Conservation (phyloP, 305 asterid genomes). For the Solanum hybrid region DNA sequence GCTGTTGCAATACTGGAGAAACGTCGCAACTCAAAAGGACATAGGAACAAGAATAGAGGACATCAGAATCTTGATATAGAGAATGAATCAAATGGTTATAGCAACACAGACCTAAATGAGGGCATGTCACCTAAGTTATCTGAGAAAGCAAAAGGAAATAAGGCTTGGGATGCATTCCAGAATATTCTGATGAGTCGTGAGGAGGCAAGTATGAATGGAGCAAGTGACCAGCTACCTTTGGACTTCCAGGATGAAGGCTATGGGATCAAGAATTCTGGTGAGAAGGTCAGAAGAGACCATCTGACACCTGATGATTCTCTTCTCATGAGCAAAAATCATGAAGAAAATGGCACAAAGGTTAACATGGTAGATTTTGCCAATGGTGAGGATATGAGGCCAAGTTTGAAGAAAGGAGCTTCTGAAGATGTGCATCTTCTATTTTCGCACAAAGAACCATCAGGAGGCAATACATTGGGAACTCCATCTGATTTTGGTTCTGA, state of each 20-base stretch:
- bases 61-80: slow-evolving; percentile 14
- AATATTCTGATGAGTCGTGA: slow-evolving; percentile 54
- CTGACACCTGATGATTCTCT: slow-evolving; percentile 41
- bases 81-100: slow-evolving; percentile 24
- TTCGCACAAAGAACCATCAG: slow-evolving; percentile 25
- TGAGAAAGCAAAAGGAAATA: slow-evolving; percentile 27
- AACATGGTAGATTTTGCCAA: slow-evolving; percentile 33
- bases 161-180: slow-evolving; percentile 68
- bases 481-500: slow-evolving; percentile 43
- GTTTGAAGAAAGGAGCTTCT: slow-evolving; percentile 32
- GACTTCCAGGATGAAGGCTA: slow-evolving; percentile 35
- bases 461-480: slow-evolving; percentile 12
- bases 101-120: slow-evolving; percentile 16
- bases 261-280: slow-evolving; percentile 22
- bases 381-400: slow-evolving; percentile 33
- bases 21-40: slow-evolving; percentile 24
- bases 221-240: slow-evolving; percentile 11
- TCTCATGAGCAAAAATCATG: slow-evolving; percentile 32
- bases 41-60: slow-evolving; percentile 18
- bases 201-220: slow-evolving; percentile 24
- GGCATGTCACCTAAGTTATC: slow-evolving; percentile 18
- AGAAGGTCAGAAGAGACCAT: slow-evolving; percentile 27
- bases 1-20: slow-evolving; percentile 53
- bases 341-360: slow-evolving; percentile 20
- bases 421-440: slow-evolving; percentile 33